A percentile compares a stretch with the other conserved stretches of the same genome.
Evolutionary conservation across 352 stramenopile species (phyloP).

Genomic region (Phytophthora sojae): DNA sequence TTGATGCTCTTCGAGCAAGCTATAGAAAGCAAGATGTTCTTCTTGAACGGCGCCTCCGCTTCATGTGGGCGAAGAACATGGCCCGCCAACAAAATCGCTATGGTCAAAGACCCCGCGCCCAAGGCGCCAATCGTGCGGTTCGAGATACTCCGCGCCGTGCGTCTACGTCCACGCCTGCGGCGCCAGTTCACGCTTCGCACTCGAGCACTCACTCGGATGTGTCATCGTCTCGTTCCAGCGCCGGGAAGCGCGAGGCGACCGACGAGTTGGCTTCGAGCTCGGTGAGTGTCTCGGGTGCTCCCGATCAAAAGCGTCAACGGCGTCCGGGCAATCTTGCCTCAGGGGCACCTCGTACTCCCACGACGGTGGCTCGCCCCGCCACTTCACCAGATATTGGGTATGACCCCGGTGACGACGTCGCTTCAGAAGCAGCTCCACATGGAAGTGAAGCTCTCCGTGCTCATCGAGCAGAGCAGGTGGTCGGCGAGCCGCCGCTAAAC

Average conservation of each 20-base stretch:
- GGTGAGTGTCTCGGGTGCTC: background rate
- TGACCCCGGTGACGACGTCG: background rate
- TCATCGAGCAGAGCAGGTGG: too few species aligned
- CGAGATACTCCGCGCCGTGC: background rate
- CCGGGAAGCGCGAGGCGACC: background rate
- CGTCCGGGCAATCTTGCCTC: constrained; percentile 4
- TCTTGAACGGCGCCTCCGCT: background rate
- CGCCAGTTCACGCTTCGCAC: background rate
- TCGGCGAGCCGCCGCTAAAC: background rate
- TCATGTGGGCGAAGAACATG: background rate
- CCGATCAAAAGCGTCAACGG: background rate
- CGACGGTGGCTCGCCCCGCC: background rate
- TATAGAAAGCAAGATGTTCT: too few species aligned
- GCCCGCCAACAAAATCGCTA: too few species aligned
- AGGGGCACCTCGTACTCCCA: constrained; percentile 10
- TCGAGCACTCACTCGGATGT: background rate
- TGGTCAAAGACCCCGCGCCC: background rate
- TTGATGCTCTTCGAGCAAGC: too few species aligned
- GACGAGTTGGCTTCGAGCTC: background rate
- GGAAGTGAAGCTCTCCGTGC: background rate
- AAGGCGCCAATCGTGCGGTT: background rate
- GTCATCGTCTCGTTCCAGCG: background rate
- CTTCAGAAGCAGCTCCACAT: background rate
- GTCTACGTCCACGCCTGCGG: background rate
- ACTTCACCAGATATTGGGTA: constrained; percentile 8